Evolutionary conservation across 768 basidiomycete genomes (phyloP).

Genomic region (Mycena leptocephala): DNA sequence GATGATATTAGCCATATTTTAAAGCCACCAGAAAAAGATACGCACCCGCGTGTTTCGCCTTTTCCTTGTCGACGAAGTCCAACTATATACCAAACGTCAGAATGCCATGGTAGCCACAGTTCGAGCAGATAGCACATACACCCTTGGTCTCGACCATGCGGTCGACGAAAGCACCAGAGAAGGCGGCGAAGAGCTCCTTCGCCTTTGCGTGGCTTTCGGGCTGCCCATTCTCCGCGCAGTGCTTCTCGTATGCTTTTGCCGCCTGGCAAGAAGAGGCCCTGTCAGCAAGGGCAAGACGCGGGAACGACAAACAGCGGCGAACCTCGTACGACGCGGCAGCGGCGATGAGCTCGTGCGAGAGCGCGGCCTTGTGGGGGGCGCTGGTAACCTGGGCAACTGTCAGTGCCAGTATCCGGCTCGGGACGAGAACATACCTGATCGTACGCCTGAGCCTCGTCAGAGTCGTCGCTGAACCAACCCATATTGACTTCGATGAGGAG

Average conservation of each 20-base stretch:
- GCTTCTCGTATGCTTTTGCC: constrained; percentile 69
- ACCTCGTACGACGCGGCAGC: constrained; percentile 80
- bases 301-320: not conserved
- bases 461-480: constrained; percentile 23
- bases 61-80: not conserved
- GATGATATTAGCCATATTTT: too few species aligned
- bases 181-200: constrained; percentile 64
- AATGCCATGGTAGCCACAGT: not conserved
- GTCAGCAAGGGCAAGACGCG: not conserved
- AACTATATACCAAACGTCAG: not conserved
- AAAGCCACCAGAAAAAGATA: too few species aligned
- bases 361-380: constrained; percentile 68
- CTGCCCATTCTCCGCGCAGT: constrained; percentile 57
- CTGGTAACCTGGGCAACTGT: constrained; percentile 45
- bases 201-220: constrained; percentile 57
- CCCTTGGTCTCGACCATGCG: constrained; percentile 65
- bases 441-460: constrained; percentile 4
- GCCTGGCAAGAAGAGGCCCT: constrained; percentile 61
- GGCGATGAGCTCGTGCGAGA: constrained; percentile 79
- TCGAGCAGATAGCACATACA: constrained; percentile 42
- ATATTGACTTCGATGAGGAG: not conserved
- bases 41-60: constrained; percentile 15
- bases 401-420: too few species aligned
- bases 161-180: constrained; percentile 60
- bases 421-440: not conserved